Evolutionary conservation across 441 rosid genomes (phyloP).

Genomic region (Corymbia calophylla): DNA sequence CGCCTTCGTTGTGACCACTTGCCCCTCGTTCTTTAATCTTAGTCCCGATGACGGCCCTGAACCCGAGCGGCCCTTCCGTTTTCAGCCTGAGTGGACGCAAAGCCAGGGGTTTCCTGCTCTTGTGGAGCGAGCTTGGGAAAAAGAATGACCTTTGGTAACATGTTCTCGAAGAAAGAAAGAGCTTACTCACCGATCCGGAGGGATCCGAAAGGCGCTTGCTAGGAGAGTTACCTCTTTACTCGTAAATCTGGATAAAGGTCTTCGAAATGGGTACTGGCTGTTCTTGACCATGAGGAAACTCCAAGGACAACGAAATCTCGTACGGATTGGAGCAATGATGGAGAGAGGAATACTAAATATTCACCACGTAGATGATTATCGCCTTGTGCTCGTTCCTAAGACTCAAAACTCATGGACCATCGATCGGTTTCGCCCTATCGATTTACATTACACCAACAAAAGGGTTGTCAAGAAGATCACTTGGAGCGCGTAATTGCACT

Average conservation of each 20-base stretch:
- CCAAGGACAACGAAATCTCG: not conserved
- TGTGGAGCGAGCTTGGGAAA: not conserved
- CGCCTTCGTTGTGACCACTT: not conserved
- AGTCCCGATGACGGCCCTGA: not conserved
- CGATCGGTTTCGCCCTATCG: not conserved
- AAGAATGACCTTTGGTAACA: not conserved
- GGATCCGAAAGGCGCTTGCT: not conserved
- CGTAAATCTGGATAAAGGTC: not conserved
- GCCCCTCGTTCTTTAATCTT: not conserved
- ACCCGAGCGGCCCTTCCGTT: not conserved
- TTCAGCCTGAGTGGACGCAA: not conserved
- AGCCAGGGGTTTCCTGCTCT: not conserved
- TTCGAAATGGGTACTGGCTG: not conserved
- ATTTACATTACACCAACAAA: not conserved
- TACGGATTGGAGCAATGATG: too few species aligned
- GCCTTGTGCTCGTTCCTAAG: not conserved
- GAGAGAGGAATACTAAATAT: too few species aligned
- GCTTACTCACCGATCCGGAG: too few species aligned
- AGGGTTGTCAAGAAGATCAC: not conserved
- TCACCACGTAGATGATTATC: too few species aligned
- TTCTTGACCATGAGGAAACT: not conserved
- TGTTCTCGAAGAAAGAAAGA: too few species aligned
- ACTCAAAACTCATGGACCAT: not conserved
- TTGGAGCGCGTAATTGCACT: too few species aligned
- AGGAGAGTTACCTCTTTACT: not conserved